Conservation (phyloP, 2,329 filamentous ascomycete species). For the Metarhizium robertsii region DNA sequence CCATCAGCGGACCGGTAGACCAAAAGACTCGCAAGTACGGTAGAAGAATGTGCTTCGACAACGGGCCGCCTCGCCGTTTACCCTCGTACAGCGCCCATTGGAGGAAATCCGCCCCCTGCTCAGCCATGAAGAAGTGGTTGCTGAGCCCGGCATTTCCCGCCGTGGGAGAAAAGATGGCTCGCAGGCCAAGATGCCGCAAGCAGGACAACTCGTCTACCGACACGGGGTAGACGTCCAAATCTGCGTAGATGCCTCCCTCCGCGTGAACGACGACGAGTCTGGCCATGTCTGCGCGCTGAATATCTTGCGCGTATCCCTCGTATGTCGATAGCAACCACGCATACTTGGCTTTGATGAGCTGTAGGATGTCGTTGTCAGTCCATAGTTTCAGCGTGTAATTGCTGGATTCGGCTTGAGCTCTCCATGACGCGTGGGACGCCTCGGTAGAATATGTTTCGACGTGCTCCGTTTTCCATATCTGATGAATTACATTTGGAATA, state of each 20-base stretch:
- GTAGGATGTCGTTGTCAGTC: conserved; percentile 13
- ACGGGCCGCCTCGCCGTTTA: conserved; percentile 10
- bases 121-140: conserved; percentile 18
- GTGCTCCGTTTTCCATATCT: conserved; percentile 14
- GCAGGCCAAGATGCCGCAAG: conserved; percentile 8
- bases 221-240: conserved; percentile 13
- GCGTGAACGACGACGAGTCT: conserved; percentile 13
- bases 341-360: conserved; percentile 11
- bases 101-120: conserved; percentile 9
- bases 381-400: conserved; percentile 15
- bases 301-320: conserved; percentile 12
- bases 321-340: conserved; percentile 14
- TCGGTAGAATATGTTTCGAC: conserved; percentile 10
- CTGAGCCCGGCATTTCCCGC: conserved; percentile 9
- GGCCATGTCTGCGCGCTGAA: conserved; percentile 15
- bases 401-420: conserved; percentile 6
- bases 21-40: conserved; percentile 17
- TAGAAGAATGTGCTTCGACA: conserved; percentile 9
- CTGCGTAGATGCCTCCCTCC: conserved; percentile 15
- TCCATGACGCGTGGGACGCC: conserved; percentile 10
- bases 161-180: conserved; percentile 11
- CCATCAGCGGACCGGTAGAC: conserved; percentile 17
- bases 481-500: conserved; percentile 13
- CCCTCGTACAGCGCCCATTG: conserved; percentile 13
- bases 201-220: conserved; percentile 8